Evolutionary conservation across 495 filamentous ascomycete genomes (phyloP).

Genomic region (Trichoderma virens): DNA sequence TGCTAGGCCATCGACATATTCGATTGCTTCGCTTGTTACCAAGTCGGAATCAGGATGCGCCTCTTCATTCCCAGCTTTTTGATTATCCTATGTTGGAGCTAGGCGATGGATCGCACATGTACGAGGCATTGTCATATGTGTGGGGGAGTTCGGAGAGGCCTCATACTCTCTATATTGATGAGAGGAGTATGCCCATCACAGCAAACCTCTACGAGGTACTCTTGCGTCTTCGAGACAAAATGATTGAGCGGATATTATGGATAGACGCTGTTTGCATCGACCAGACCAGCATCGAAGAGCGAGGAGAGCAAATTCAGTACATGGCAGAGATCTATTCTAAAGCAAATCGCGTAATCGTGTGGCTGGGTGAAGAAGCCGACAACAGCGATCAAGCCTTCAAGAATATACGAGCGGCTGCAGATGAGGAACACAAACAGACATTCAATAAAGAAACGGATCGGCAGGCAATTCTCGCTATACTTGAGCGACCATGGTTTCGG

Average conservation of each 20-base stretch:
- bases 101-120: not conserved
- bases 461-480: not conserved
- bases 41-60: not conserved
- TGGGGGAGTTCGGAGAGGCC: not conserved
- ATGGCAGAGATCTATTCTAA: not conserved
- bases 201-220: not conserved
- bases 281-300: not conserved
- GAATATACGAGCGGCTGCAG: not conserved
- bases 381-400: not conserved
- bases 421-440: not conserved
- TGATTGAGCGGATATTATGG: not conserved
- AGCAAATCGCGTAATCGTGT: not conserved
- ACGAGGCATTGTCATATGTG: not conserved
- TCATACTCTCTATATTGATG: not conserved
- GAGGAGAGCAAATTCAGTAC: not conserved
- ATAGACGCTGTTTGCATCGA: not conserved
- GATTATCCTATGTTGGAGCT: not conserved
- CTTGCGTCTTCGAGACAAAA: not conserved
- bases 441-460: not conserved
- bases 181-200: not conserved
- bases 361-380: not conserved
- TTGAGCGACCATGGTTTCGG: not conserved
- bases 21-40: not conserved
- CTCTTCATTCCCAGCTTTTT: not conserved
- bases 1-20: not conserved